phyloP scores from a whole-genome alignment of 176 grass and related monocot species.

The Cenchrus americanus region DNA sequence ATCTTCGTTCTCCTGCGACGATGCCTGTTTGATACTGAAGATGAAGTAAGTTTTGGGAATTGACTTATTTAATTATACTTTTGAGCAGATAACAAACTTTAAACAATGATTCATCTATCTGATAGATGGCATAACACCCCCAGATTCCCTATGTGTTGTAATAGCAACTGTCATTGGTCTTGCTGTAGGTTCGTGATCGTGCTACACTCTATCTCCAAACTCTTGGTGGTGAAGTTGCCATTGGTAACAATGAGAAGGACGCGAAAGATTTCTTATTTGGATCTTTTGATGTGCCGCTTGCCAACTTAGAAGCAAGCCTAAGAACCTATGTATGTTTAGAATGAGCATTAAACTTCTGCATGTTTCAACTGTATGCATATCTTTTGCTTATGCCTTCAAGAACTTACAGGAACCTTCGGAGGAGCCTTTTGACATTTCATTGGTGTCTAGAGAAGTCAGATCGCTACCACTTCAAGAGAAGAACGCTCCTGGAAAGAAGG shows the following conservation, averaged over 20 bases:
- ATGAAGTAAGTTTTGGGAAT: constrained; percentile 65
- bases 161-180: constrained; percentile 22
- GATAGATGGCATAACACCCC: not conserved
- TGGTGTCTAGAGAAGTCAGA: constrained; percentile 83
- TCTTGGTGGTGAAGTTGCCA: constrained; percentile 64
- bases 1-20: constrained; percentile 97
- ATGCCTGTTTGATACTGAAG: constrained; percentile 97
- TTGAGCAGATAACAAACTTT: constrained; percentile 2
- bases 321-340: constrained; percentile 73
- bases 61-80: constrained; percentile 10
- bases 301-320: constrained; percentile 92
- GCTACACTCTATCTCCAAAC: constrained; percentile 95
- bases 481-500: constrained; percentile 77
- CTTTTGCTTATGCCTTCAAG: constrained; percentile 37
- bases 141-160: constrained; percentile 4
- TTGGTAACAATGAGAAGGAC: constrained; percentile 71
- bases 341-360: constrained; percentile 28
- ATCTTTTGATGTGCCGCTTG: constrained; percentile 93
- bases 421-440: constrained; percentile 82
- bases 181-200: constrained; percentile 83
- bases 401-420: constrained; percentile 83
- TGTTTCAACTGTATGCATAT: constrained; percentile 15
- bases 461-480: constrained; percentile 77
- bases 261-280: constrained; percentile 90
- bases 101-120: constrained; percentile 10